Evolutionary conservation across 495 filamentous ascomycete genomes (phyloP).

Genomic region (Daldinia caldariorum): DNA sequence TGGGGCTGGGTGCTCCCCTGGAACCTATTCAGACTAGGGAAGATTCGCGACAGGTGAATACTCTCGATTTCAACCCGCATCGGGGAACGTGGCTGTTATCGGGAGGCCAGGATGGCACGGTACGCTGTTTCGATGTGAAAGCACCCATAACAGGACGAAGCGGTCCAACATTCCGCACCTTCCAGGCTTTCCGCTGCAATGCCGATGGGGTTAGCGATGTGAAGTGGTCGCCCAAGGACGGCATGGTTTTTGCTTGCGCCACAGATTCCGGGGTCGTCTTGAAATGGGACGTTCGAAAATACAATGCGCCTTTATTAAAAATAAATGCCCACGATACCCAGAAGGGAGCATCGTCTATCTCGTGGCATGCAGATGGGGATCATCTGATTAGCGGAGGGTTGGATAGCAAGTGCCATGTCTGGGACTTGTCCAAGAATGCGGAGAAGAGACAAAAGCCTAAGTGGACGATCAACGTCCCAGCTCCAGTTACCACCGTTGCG

Average conservation of each 20-base stretch:
- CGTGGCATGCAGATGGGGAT: slow-evolving; percentile 96
- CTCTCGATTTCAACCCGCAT: slow-evolving; percentile 88
- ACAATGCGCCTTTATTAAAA: slow-evolving; percentile 63
- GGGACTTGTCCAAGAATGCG: slow-evolving; percentile 84
- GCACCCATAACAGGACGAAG: slow-evolving; percentile 50
- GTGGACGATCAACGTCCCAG: slow-evolving; percentile 65
- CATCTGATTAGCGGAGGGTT: slow-evolving; percentile 85
- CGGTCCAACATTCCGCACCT: slow-evolving; percentile 55
- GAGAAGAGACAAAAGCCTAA: slow-evolving; percentile 84
- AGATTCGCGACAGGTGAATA: slow-evolving; percentile 91
- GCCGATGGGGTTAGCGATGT: slow-evolving; percentile 87
- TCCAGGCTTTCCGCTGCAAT: slow-evolving; percentile 60
- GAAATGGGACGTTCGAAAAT: slow-evolving; percentile 65
- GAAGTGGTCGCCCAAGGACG: slow-evolving; percentile 88
- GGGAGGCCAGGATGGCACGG: slow-evolving; percentile 90
- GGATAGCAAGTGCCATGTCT: slow-evolving; percentile 87
- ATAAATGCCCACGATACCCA: slow-evolving; percentile 80
- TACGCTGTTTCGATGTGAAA: slow-evolving; percentile 69
- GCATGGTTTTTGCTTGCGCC: slow-evolving; percentile 84
- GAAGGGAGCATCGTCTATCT: slow-evolving; percentile 79
- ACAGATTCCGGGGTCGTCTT: slow-evolving; percentile 83
- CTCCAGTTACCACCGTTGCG: slow-evolving; percentile 76
- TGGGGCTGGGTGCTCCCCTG: slow-evolving; percentile 62
- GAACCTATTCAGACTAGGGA: slow-evolving; percentile 78
- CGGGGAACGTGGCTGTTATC: slow-evolving; percentile 80